phyloP scores from a whole-genome alignment of 1,284 basidiomycete species.

The Naganishia cerealis region DNA sequence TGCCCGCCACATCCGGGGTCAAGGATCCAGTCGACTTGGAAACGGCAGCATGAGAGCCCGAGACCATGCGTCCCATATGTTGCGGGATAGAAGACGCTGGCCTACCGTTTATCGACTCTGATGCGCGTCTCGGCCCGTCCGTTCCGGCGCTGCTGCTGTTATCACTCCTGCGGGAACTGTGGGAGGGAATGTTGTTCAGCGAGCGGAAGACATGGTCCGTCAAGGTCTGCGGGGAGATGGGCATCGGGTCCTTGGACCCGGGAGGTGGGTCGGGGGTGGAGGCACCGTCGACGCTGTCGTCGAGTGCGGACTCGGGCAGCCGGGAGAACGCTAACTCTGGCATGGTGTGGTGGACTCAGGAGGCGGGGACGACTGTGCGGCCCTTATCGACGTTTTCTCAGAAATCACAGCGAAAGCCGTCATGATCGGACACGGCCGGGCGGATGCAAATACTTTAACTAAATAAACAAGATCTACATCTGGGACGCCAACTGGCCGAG shows the following conservation, averaged over 20 bases:
- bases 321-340: slow-evolving; percentile 9
- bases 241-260: slow-evolving; percentile 14
- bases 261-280: slow-evolving; percentile 13
- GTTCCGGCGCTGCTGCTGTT: neutral
- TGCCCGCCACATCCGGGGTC: slow-evolving; percentile 1
- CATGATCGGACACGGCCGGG: neutral
- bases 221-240: slow-evolving; percentile 20
- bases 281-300: no score
- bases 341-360: no score
- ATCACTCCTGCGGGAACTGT: neutral
- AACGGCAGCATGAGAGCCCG: neutral
- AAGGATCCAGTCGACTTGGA: slow-evolving; percentile 4
- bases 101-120: slow-evolving; percentile 14
- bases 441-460: no score
- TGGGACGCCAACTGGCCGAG: slow-evolving; percentile 54
- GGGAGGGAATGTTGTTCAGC: neutral
- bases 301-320: slow-evolving; percentile 22
- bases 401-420: neutral
- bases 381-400: neutral
- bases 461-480: slow-evolving; percentile 37
- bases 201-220: slow-evolving; percentile 22
- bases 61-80: slow-evolving; percentile 21
- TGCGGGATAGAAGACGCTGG: slow-evolving; percentile 13
- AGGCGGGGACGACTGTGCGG: no score
- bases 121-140: slow-evolving; percentile 14